These are phyloP conservation scores for Fusarium drepaniforme DNA, from an alignment of 2,329 filamentous ascomycete genomes.

Conservation along the genomic window DNA sequence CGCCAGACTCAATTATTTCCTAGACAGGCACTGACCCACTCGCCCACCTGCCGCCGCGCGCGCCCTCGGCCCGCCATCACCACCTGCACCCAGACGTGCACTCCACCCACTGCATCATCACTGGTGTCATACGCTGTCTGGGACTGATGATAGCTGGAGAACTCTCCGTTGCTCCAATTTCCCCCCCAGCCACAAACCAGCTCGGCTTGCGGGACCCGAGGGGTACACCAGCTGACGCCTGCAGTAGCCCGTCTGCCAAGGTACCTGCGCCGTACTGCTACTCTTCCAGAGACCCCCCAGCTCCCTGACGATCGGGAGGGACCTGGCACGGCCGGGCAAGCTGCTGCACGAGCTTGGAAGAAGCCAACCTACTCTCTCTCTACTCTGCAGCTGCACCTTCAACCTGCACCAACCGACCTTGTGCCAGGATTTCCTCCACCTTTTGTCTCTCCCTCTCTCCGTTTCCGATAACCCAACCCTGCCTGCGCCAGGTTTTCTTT, in stretches of 20 bases:
- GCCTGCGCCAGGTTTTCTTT: constrained; percentile 24
- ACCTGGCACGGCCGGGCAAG: constrained; percentile 1
- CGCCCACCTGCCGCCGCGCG: constrained; percentile 15
- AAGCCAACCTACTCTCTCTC: constrained; percentile 19
- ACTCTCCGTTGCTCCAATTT: constrained; percentile 33
- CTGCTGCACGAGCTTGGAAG: constrained; percentile 28
- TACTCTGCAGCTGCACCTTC: constrained; percentile 5
- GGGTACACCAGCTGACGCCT: neutral
- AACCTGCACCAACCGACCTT: constrained; percentile 28
- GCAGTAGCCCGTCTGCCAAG: neutral
- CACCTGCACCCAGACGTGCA: neutral
- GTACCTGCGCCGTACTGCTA: constrained; percentile 11
- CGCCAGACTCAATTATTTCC: constrained; percentile 4
- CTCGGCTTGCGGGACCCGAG: constrained; percentile 3
- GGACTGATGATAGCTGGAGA: constrained; percentile 18
- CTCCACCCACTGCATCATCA: constrained; percentile 16
- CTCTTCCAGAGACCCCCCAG: constrained; percentile 9
- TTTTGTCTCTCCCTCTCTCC: constrained; percentile 15
- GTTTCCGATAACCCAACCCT: constrained; percentile 23
- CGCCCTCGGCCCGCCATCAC: constrained; percentile 34
- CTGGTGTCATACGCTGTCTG: constrained; percentile 10
- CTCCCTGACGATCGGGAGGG: constrained; percentile 26
- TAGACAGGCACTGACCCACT: constrained; percentile 6
- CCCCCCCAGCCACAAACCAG: constrained; percentile 37
- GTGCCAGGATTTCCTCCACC: constrained; percentile 39